Conservation (phyloP, 257 asterid genomes). For the Nicotiana sylvestris region DNA sequence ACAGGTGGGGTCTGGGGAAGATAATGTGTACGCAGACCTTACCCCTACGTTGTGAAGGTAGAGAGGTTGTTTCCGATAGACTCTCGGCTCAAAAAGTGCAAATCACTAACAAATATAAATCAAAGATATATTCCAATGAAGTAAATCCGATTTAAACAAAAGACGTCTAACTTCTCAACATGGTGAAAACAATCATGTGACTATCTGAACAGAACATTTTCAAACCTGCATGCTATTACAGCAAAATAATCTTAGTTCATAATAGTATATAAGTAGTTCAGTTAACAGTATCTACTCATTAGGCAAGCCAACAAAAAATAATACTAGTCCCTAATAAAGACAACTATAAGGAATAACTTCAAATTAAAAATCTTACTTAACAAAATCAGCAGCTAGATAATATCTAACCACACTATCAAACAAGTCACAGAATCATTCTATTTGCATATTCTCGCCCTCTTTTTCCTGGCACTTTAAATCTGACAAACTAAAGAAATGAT, state of each 20-base stretch:
- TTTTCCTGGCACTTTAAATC: background rate
- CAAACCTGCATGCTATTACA: background rate
- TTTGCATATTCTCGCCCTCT: constrained; percentile 17
- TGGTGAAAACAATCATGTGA: background rate
- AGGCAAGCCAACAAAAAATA: constrained; percentile 43
- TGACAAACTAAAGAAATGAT: background rate
- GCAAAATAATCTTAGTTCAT: background rate
- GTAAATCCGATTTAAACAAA: background rate
- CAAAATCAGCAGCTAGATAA: constrained; percentile 21
- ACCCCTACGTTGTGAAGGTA: too few species aligned
- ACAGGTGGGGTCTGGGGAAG: too few species aligned
- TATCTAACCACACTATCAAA: background rate
- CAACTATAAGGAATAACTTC: constrained; percentile 41
- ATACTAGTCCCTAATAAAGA: constrained; percentile 29
- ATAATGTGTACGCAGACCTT: too few species aligned
- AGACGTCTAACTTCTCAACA: background rate
- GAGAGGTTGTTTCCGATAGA: too few species aligned
- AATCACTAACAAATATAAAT: background rate
- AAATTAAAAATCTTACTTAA: constrained; percentile 43
- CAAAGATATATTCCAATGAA: background rate
- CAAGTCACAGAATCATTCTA: constrained; percentile 18
- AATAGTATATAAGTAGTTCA: background rate
- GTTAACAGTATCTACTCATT: constrained; percentile 25
- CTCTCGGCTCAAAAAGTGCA: too few species aligned
- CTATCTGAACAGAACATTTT: background rate